Evolutionary conservation across 2,329 filamentous ascomycete genomes (phyloP).

Genomic region (Ascochyta rabiei): DNA sequence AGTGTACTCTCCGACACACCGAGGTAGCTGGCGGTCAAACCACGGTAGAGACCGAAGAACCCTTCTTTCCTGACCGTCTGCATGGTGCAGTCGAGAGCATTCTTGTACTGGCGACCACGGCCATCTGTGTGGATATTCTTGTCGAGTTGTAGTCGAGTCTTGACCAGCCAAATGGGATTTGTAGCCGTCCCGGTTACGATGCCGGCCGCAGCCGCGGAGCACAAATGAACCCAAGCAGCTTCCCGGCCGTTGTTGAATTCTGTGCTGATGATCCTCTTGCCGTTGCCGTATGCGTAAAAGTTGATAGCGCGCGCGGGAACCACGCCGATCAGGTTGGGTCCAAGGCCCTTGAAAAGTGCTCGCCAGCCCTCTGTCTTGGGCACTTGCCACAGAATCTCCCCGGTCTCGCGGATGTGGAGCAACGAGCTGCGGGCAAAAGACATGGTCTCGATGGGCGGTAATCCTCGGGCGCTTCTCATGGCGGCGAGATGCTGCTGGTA

Average conservation of each 20-base stretch:
- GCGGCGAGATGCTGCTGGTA: constrained; percentile 83
- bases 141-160: constrained; percentile 90
- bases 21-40: constrained; percentile 88
- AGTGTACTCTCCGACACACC: constrained; percentile 88
- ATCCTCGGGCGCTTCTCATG: constrained; percentile 64
- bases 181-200: constrained; percentile 88
- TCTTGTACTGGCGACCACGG: constrained; percentile 75
- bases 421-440: constrained; percentile 69
- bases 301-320: constrained; percentile 90
- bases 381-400: constrained; percentile 82
- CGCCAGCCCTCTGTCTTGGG: constrained; percentile 81
- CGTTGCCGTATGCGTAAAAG: constrained; percentile 92
- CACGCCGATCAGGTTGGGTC: constrained; percentile 87
- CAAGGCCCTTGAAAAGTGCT: constrained; percentile 90
- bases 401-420: constrained; percentile 82
- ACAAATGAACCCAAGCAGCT: constrained; percentile 76
- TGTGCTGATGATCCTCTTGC: constrained; percentile 80
- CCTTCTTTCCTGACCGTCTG: constrained; percentile 85
- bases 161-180: constrained; percentile 96
- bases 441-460: constrained; percentile 62
- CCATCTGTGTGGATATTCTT: constrained; percentile 72
- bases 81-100: constrained; percentile 84
- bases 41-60: constrained; percentile 81
- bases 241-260: constrained; percentile 74
- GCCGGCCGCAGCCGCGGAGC: constrained; percentile 77